Percentiles rank a stretch among this genome's conserved stretches.
Evolutionary conservation across 2,329 filamentous ascomycete genomes (phyloP).

Genomic region (Aspergillus hiratsukae): DNA sequence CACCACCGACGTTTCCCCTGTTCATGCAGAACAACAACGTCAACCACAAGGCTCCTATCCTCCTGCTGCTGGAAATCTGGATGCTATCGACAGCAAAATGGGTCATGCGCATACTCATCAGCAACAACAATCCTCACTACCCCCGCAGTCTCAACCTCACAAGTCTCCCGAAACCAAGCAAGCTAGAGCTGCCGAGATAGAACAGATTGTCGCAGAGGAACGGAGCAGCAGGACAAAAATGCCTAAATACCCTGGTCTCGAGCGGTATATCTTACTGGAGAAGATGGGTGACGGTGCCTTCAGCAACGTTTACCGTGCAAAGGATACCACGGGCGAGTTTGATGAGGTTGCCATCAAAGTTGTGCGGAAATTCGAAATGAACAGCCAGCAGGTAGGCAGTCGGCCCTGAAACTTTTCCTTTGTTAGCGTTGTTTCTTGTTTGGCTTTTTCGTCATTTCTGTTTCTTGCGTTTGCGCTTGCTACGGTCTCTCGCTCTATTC

Average conservation of each 20-base stretch:
- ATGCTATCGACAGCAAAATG: constrained; percentile 56
- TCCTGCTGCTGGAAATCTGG: constrained; percentile 57
- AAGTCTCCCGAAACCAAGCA: constrained; percentile 50
- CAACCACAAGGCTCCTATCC: constrained; percentile 44
- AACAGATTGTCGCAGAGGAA: constrained; percentile 86
- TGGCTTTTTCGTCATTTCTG: constrained; percentile 21
- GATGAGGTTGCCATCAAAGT: constrained; percentile 96
- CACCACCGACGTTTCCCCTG: constrained; percentile 59
- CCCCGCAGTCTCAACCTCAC: background rate
- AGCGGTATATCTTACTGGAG: constrained; percentile 80
- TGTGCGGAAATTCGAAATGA: constrained; percentile 98
- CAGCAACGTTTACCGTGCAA: constrained; percentile 94
- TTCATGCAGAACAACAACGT: constrained; percentile 61
- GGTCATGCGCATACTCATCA: constrained; percentile 63
- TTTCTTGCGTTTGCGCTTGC: constrained; percentile 23
- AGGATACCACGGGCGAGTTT: constrained; percentile 65
- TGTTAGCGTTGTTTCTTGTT: too few species aligned
- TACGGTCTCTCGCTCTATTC: constrained; percentile 19
- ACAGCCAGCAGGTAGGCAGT: constrained; percentile 91
- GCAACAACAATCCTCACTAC: constrained; percentile 39
- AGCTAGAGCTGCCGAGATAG: constrained; percentile 60
- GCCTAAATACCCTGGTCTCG: constrained; percentile 77
- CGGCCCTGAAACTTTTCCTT: constrained; percentile 22
- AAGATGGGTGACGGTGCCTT: constrained; percentile 99
- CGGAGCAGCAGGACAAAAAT: constrained; percentile 80